Evolutionary conservation across 345 rosid species (phyloP), one percentile per base, ranked within the genome.

Genomic region (Camelina hispida): DNA sequence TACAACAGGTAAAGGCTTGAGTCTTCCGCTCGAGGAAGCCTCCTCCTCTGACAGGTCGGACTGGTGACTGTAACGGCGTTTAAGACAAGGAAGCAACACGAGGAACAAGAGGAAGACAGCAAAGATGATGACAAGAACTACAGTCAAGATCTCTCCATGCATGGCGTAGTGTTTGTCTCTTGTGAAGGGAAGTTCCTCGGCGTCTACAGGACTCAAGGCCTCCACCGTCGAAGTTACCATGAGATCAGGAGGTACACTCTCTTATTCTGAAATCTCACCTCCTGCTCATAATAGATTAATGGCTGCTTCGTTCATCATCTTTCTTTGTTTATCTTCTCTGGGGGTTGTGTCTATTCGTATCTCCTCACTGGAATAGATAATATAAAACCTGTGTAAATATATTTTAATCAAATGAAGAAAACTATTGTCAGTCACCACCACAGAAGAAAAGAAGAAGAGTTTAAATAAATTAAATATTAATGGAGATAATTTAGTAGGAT

Each of bases 101-200:
- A 87, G 25, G 28, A 79, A 65, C 14, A 81, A 18, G 63, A 85
- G 84, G 68, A 83, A 84, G 37, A 74, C 15, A 20, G 83, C 71
- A 64, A 87, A 85, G 69, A 77, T 1, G 17, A 67, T 5, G 2
- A 84, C 81, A 35, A 81, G 40, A 62, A 74, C 51, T 17, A 84
- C 6, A 79, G 71, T 61, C 71, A 73, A 25, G 68, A 85, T 81
- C 79, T 78, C 82, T 38, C 91, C 89, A 40, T 87, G 82, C 57
- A 84, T 58, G 12, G 79, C 86, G 28, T 81, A 87, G 47, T 47
- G 68, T 73, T 56, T 78, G 67, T 84, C 89, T 17, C 58, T 68
- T 40, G 79, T 71, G 66, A 79, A 64, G 17, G 20, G 54, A 62
- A 71, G 72, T 61, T n/a, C 50, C 52, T 72, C 35, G 20, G 72